These are phyloP conservation scores for Fragaria ananassa DNA, from an alignment of 306 rosid genomes.

Conservation along the genomic window DNA sequence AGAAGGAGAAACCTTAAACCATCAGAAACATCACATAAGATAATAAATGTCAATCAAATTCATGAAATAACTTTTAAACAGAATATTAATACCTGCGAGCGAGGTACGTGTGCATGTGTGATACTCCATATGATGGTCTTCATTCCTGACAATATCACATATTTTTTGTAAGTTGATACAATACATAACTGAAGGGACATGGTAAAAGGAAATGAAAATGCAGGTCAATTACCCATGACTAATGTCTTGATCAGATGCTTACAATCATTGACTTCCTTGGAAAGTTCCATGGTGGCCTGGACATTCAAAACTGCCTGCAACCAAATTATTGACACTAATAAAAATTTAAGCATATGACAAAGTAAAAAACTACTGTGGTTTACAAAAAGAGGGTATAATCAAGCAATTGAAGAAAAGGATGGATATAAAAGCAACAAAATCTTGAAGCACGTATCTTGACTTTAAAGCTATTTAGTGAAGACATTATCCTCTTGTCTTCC, in stretches of 20 bases:
- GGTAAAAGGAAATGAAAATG: not conserved
- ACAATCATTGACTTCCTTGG: constrained; percentile 93
- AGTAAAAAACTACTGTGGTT: not conserved
- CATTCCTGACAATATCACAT: constrained; percentile 63
- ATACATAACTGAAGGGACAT: constrained; percentile 2
- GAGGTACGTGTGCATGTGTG: constrained; percentile 92
- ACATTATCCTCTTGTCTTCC: not conserved
- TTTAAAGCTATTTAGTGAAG: not conserved
- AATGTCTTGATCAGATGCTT: constrained; percentile 92
- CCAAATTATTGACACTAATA: constrained; percentile 22
- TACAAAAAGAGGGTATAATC: not conserved
- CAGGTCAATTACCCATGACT: constrained; percentile 84
- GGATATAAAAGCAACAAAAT: not conserved
- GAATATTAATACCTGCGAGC: constrained; percentile 69
- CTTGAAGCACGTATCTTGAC: not conserved
- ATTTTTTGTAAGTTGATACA: not conserved
- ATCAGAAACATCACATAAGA: constrained; percentile 37
- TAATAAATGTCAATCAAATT: constrained; percentile 22
- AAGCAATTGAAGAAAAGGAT: not conserved
- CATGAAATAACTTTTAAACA: constrained; percentile 15
- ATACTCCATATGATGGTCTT: constrained; percentile 99
- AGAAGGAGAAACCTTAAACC: constrained; percentile 49
- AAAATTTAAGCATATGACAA: not conserved
- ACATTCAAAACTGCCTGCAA: constrained; percentile 96
- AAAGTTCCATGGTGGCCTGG: constrained; percentile 87